Conservation (phyloP, 345 rosid genomes). For the Gossypium rotundifolium region DNA sequence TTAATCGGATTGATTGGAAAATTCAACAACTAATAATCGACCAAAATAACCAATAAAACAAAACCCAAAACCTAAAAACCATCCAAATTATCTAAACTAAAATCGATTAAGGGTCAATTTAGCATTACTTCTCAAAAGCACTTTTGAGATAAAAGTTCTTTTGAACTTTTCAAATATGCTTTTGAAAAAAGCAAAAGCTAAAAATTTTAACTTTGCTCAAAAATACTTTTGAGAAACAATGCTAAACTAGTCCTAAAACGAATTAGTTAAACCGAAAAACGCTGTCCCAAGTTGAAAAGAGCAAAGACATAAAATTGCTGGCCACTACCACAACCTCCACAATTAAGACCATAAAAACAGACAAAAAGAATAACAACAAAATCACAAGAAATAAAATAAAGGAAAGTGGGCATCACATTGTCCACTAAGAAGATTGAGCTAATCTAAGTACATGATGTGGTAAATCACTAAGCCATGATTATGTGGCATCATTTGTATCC, state of each 20-base stretch:
- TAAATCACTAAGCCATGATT: neutral
- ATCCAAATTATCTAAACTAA: too few species aligned
- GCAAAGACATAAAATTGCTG: constrained; percentile 2
- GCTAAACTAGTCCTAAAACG: too few species aligned
- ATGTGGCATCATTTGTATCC: neutral
- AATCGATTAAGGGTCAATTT: too few species aligned
- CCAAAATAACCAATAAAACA: too few species aligned
- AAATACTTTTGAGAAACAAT: too few species aligned
- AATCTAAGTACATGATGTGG: constrained; percentile 9
- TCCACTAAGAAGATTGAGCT: constrained; percentile 5
- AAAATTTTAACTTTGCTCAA: too few species aligned
- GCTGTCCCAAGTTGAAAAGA: neutral
- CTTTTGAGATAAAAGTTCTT: too few species aligned
- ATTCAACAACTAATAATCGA: too few species aligned
- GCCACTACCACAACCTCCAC: neutral
- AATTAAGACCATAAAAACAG: constrained; percentile 1
- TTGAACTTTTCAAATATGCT: too few species aligned
- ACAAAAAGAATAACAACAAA: neutral
- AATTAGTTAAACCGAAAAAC: too few species aligned
- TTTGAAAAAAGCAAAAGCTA: fast-evolving
- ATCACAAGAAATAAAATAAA: neutral
- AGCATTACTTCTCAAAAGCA: fast-evolving
- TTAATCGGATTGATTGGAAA: too few species aligned
- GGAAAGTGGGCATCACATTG: constrained; percentile 16
- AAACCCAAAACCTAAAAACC: too few species aligned